Conservation (phyloP, 2,329 filamentous ascomycete genomes). For the Xylariaceae sp. region DNA sequence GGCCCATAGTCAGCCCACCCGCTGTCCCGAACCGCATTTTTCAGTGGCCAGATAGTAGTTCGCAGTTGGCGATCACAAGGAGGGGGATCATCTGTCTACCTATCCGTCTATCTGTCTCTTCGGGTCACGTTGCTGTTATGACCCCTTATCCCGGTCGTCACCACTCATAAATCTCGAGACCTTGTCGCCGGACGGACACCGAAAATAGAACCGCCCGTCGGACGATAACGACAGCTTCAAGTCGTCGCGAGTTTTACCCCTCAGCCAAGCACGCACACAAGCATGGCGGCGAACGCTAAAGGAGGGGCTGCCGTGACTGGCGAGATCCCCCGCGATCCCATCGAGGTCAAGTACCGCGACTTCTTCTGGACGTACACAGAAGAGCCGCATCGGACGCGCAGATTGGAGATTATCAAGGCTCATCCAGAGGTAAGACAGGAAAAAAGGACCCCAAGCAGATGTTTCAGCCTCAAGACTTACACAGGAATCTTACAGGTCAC, state of each 20-base stretch:
- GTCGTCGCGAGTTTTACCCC: conserved; percentile 25
- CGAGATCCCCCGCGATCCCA: conserved; percentile 34
- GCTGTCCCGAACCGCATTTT: too few relatives aligned
- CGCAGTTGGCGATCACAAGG: too few relatives aligned
- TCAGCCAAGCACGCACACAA: conserved; percentile 21
- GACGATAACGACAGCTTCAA: conserved; percentile 28
- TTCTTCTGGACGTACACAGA: conserved; percentile 99
- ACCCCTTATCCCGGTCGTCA: neutral
- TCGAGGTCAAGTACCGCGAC: conserved; percentile 46
- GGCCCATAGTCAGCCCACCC: too few relatives aligned
- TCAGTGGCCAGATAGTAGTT: too few relatives aligned
- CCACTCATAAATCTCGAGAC: neutral
- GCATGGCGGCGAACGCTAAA: conserved; percentile 25
- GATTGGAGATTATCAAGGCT: conserved; percentile 94
- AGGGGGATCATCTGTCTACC: too few relatives aligned
- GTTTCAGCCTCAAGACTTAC: conserved; percentile 16
- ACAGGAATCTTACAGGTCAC: conserved; percentile 58
- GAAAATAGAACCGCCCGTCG: neutral
- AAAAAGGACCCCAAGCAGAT: too few relatives aligned
- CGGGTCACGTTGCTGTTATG: neutral
- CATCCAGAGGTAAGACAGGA: conserved; percentile 71
- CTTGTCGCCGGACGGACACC: neutral
- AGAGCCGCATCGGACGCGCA: conserved; percentile 86
- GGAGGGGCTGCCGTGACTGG: conserved; percentile 13
- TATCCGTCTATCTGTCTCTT: too few relatives aligned